These are phyloP conservation scores for Aspergillus diversus DNA, from an alignment of 495 filamentous ascomycete species.

Conservation along the genomic window DNA sequence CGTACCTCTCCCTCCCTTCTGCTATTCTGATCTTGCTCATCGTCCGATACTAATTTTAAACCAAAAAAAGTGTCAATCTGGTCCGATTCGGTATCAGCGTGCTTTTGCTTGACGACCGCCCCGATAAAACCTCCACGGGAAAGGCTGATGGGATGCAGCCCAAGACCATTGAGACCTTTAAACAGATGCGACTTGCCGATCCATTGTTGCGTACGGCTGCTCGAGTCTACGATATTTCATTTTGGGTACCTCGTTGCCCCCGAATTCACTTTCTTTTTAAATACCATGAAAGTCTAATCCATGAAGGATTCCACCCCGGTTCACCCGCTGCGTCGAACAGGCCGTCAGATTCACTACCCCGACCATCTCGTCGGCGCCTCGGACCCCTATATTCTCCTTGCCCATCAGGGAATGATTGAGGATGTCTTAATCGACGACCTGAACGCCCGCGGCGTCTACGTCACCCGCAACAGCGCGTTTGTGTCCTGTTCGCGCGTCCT, in stretches of 20 bases:
- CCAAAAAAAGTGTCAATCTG: constrained; percentile 45
- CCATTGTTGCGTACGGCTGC: constrained; percentile 63
- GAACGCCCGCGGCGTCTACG: constrained; percentile 55
- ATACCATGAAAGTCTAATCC: neutral
- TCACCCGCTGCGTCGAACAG: constrained; percentile 60
- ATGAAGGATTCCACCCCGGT: constrained; percentile 57
- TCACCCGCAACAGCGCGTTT: constrained; percentile 61
- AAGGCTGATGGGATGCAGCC: constrained; percentile 80
- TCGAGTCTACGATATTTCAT: constrained; percentile 70
- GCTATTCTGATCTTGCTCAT: neutral
- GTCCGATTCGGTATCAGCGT: constrained; percentile 70
- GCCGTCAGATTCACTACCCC: constrained; percentile 73
- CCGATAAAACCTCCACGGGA: constrained; percentile 69
- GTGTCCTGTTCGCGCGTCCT: constrained; percentile 47
- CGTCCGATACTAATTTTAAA: constrained; percentile 3
- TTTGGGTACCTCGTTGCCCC: constrained; percentile 56
- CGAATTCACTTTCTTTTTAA: neutral
- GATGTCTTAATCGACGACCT: constrained; percentile 68
- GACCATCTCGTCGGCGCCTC: constrained; percentile 68
- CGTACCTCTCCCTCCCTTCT: constrained; percentile 39
- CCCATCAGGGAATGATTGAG: constrained; percentile 78
- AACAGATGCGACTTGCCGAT: constrained; percentile 69
- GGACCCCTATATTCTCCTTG: constrained; percentile 72
- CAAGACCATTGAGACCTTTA: constrained; percentile 75
- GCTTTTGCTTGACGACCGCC: constrained; percentile 71